These are phyloP conservation scores for Macrophomina pseudophaseolina DNA, from an alignment of 2,329 filamentous ascomycete genomes.

Conservation along the genomic window DNA sequence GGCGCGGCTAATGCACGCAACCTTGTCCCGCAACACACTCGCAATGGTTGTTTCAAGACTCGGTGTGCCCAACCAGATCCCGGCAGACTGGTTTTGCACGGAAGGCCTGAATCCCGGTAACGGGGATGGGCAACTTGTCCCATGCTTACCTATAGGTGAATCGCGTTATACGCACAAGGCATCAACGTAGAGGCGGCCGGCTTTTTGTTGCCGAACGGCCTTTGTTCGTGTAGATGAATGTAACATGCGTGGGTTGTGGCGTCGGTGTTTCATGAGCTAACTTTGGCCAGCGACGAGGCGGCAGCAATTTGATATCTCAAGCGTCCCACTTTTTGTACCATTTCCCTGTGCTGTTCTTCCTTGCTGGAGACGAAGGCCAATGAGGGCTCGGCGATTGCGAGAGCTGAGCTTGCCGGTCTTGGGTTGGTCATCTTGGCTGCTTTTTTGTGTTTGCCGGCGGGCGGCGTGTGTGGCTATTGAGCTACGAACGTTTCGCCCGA, in stretches of 20 bases:
- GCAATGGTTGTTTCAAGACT: constrained; percentile 4
- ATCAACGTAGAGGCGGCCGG: background rate
- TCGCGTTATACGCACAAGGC: background rate
- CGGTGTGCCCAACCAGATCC: background rate
- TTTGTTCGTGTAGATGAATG: background rate
- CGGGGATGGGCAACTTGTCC: background rate
- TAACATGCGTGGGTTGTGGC: background rate
- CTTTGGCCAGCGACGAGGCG: background rate
- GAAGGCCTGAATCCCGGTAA: background rate
- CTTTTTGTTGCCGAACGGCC: background rate
- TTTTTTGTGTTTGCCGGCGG: background rate
- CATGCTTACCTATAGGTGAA: background rate
- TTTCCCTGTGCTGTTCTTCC: background rate
- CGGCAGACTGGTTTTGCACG: background rate
- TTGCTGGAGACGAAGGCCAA: too few species aligned
- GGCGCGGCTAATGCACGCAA: background rate
- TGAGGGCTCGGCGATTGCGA: too few species aligned
- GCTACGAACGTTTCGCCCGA: background rate
- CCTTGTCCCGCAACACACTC: background rate
- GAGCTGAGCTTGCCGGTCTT: too few species aligned
- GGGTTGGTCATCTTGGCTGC: background rate
- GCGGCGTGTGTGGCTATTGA: background rate
- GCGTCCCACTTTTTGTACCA: background rate
- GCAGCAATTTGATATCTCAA: background rate
- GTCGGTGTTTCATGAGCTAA: constrained; percentile 6